A percentile compares a stretch with the other conserved stretches of the same genome.
Evolutionary conservation across 306 rosid genomes (phyloP).

Genomic region (Senna tora): DNA sequence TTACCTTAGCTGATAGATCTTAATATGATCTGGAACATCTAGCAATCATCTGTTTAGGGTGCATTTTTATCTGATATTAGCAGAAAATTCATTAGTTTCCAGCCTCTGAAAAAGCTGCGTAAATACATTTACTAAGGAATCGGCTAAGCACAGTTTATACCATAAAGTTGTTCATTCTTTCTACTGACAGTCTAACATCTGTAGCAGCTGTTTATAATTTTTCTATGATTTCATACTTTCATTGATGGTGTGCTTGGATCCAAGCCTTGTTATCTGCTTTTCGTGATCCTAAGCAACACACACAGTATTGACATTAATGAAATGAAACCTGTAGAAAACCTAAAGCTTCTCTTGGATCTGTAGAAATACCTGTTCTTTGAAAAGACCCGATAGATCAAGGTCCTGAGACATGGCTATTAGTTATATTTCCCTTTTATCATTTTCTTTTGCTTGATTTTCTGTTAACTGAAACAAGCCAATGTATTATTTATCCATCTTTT

Average conservation of each 20-base stretch:
- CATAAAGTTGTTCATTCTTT: conserved; percentile 60
- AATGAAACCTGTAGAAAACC: not conserved
- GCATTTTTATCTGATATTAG: conserved; percentile 64
- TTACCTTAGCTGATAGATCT: conserved; percentile 77
- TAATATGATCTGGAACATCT: conserved; percentile 65
- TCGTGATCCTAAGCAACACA: conserved; percentile 52
- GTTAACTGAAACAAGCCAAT: not conserved
- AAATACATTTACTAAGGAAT: not conserved
- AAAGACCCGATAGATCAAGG: conserved; percentile 81
- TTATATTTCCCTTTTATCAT: not conserved
- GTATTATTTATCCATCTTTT: not conserved
- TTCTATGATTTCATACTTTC: conserved; percentile 75
- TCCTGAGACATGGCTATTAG: conserved; percentile 85
- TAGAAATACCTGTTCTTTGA: conserved; percentile 71
- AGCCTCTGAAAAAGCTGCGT: conserved; percentile 1
- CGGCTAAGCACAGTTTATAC: conserved; percentile 33
- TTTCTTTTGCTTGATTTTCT: not conserved
- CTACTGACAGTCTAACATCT: conserved; percentile 57
- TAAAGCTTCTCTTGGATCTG: conserved; percentile 12
- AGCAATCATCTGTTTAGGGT: conserved; percentile 53
- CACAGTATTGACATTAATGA: conserved; percentile 12
- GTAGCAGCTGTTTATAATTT: conserved; percentile 85
- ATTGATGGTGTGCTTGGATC: conserved; percentile 59
- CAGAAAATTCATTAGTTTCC: conserved; percentile 14
- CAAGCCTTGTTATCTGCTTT: conserved; percentile 55